These are phyloP conservation scores for Coemansia javaensis DNA, from an alignment of 192 early-diverging fungal species.

Conservation along the genomic window DNA sequence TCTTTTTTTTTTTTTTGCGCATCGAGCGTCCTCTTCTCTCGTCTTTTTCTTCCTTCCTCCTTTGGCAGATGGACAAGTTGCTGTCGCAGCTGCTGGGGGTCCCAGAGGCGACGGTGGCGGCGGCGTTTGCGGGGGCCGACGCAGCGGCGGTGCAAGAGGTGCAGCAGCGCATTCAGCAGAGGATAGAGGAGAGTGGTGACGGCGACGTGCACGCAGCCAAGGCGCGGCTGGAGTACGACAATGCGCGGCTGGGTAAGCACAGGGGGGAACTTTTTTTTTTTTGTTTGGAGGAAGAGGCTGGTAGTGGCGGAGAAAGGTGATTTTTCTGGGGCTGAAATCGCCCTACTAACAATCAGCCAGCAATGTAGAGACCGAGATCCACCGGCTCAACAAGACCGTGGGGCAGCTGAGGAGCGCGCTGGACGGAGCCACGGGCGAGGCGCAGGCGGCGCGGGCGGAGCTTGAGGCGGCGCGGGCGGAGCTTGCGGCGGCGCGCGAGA, in stretches of 20 bases:
- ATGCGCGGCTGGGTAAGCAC: conserved; percentile 46
- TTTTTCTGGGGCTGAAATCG: background rate
- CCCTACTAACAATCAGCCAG: background rate
- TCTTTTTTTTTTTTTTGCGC: too few species aligned
- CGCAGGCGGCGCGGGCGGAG: conserved; percentile 3
- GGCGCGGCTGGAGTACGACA: conserved; percentile 43
- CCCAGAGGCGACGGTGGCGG: conserved; percentile 12
- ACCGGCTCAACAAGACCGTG: conserved; percentile 33
- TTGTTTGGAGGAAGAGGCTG: background rate
- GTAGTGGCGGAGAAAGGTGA: too few species aligned
- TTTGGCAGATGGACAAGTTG: conserved; percentile 17
- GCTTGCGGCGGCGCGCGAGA: background rate
- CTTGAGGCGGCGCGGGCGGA: conserved; percentile 10
- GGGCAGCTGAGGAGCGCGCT: conserved; percentile 30
- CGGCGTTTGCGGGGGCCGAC: conserved; percentile 9
- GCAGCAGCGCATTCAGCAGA: conserved; percentile 11
- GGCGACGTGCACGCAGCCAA: conserved; percentile 13
- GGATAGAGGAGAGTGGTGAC: conserved; percentile 8
- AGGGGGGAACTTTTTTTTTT: too few species aligned
- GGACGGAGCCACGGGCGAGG: conserved; percentile 16
- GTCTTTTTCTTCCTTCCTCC: too few species aligned
- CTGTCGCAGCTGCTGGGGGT: conserved; percentile 30
- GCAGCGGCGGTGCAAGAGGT: conserved; percentile 14
- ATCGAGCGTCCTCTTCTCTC: too few species aligned
- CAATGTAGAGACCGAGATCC: conserved; percentile 36